These are phyloP conservation scores for Aspergillus jensenii DNA, from an alignment of 2,329 filamentous ascomycete species.

Conservation along the genomic window DNA sequence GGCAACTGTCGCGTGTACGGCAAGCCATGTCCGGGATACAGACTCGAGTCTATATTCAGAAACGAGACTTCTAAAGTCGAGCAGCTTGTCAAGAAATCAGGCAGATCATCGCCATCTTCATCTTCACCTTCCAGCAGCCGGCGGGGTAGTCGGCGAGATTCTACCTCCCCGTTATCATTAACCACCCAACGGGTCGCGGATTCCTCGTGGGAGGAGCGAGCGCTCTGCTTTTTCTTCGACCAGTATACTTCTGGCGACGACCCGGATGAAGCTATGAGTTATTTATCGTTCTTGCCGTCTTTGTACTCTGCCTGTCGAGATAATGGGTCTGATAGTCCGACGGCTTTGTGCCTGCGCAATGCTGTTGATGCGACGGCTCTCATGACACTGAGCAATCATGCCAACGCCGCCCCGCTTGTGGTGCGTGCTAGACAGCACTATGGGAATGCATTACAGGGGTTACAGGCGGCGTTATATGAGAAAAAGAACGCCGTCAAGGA, in stretches of 20 bases:
- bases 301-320: conserved; percentile 34
- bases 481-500: conserved; percentile 33
- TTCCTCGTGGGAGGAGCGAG: conserved; percentile 36
- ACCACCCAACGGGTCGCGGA: conserved; percentile 25
- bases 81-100: conserved; percentile 25
- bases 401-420: conserved; percentile 25
- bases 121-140: not conserved
- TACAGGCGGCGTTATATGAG: conserved; percentile 30
- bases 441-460: conserved; percentile 31
- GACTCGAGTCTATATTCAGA: conserved; percentile 34
- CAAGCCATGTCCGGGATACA: conserved; percentile 38
- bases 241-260: conserved; percentile 35
- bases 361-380: conserved; percentile 38
- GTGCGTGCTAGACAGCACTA: conserved; percentile 32
- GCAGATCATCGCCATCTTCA: not conserved
- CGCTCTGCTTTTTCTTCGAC: conserved; percentile 43
- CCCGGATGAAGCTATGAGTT: conserved; percentile 27
- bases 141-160: not conserved
- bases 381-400: conserved; percentile 33
- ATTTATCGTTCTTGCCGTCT: conserved; percentile 37
- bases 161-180: conserved; percentile 9
- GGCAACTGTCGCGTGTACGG: conserved; percentile 39
- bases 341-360: conserved; percentile 30
- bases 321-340: conserved; percentile 13
- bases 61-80: conserved; percentile 35